Percentiles rank a stretch among this genome's conserved stretches.
Evolutionary conservation across 306 rosid species (phyloP).

Genomic region (Aeschynomene evenia): DNA sequence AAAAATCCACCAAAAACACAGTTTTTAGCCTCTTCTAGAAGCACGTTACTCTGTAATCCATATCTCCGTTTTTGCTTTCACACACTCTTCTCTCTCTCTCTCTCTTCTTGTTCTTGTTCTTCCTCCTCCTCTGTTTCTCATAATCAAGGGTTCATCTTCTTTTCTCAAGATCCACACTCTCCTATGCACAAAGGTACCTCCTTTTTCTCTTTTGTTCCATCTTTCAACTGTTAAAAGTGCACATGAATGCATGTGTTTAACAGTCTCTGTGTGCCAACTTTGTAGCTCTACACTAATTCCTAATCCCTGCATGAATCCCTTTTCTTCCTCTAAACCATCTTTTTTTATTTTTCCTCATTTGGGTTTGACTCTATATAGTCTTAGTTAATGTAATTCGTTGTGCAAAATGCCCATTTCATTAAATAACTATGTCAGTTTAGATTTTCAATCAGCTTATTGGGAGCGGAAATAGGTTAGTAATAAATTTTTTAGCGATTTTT

Average conservation of each 20-base stretch:
- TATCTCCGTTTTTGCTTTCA: neutral
- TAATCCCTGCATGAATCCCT: neutral
- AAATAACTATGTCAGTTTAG: neutral
- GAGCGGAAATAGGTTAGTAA: neutral
- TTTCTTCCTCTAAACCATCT: neutral
- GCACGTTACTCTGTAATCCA: neutral
- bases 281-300: neutral
- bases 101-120: neutral
- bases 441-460: neutral
- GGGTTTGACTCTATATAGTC: neutral
- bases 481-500: neutral
- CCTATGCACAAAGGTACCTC: slow-evolving; percentile 22
- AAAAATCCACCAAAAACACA: too few relatives aligned
- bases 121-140: neutral
- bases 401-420: neutral
- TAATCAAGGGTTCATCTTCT: neutral
- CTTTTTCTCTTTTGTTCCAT: neutral
- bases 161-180: slow-evolving; percentile 21
- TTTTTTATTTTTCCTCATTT: neutral
- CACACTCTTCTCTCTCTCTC: neutral
- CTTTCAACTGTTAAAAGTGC: neutral
- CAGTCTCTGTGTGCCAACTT: neutral
- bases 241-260: neutral
- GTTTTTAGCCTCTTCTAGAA: slow-evolving; percentile 1
- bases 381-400: neutral